Evolutionary conservation across 139 green algal species (phyloP).

Genomic region (Picochlorum costavermella): DNA sequence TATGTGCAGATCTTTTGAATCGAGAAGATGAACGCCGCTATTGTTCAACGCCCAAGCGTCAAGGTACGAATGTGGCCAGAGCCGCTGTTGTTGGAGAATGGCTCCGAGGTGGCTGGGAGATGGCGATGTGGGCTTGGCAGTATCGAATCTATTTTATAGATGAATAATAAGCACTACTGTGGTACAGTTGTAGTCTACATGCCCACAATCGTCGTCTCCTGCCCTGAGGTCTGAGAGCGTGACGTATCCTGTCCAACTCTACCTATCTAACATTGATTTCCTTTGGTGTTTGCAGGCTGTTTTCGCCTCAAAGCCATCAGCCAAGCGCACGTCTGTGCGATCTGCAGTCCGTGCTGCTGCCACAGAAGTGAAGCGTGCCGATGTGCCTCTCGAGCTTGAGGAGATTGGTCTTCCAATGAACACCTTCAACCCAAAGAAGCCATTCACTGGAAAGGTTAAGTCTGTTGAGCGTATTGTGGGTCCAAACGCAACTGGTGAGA

Average conservation of each 20-base stretch:
- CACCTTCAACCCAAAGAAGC: slow-evolving; percentile 63
- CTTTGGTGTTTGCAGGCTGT: no score
- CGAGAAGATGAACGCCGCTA: slow-evolving; percentile 37
- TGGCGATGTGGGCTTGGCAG: no score
- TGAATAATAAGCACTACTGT: no score
- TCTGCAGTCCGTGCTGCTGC: not conserved
- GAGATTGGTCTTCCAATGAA: slow-evolving; percentile 80
- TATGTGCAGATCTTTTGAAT: slow-evolving; percentile 7
- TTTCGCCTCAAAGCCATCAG: no score
- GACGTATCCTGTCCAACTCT: no score
- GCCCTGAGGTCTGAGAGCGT: no score
- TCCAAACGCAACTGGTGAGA: slow-evolving; percentile 69
- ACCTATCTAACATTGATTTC: no score
- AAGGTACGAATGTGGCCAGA: slow-evolving; percentile 4
- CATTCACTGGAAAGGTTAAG: slow-evolving; percentile 54
- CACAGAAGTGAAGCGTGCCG: slow-evolving; percentile 14
- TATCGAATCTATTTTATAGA: no score
- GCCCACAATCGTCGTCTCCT: no score
- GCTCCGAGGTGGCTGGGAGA: not conserved
- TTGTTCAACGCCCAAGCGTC: slow-evolving; percentile 22
- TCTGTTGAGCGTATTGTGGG: slow-evolving; percentile 92
- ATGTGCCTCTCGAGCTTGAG: slow-evolving; percentile 62
- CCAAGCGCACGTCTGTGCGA: not conserved
- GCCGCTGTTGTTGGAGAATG: slow-evolving; percentile 9
- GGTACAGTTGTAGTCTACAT: no score